These are phyloP conservation scores for Raffaelea albimanens DNA, from an alignment of 2,329 filamentous ascomycete genomes.

Conservation along the genomic window DNA sequence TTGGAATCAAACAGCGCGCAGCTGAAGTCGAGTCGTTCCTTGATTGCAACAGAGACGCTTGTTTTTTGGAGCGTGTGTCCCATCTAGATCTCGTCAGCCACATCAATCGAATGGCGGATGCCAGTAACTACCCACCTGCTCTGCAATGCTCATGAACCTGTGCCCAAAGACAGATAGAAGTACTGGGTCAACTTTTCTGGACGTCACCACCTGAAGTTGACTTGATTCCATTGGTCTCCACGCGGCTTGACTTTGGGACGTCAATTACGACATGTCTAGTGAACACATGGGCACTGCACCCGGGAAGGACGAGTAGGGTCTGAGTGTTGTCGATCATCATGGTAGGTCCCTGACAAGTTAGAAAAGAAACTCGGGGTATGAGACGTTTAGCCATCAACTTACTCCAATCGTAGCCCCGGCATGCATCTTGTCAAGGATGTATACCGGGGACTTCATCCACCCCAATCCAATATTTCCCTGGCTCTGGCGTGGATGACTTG, in stretches of 20 bases:
- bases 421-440: slow-evolving; percentile 64
- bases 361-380: too few species aligned
- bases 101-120: slow-evolving; percentile 57
- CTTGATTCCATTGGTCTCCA: too few species aligned
- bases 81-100: slow-evolving; percentile 65
- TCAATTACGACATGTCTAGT: slow-evolving; percentile 86
- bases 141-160: slow-evolving; percentile 63
- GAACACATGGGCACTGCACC: slow-evolving; percentile 68
- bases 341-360: slow-evolving; percentile 65
- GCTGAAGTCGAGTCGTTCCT: slow-evolving; percentile 74
- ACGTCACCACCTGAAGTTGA: too few species aligned
- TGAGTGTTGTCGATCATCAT: slow-evolving; percentile 81
- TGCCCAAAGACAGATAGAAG: slow-evolving; percentile 71
- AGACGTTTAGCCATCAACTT: too few species aligned
- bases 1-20: slow-evolving; percentile 70
- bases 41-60: slow-evolving; percentile 70
- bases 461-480: slow-evolving; percentile 53
- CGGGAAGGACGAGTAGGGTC: slow-evolving; percentile 78
- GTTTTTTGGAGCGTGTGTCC: slow-evolving; percentile 71
- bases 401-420: slow-evolving; percentile 34
- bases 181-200: slow-evolving; percentile 57
- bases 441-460: slow-evolving; percentile 69
- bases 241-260: slow-evolving; percentile 25
- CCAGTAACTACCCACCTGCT: neutral
- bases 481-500: neutral